Base-by-base conservation (phyloP, 305 asterid genomes). In the Stenogyne calaminthoides region DNA sequence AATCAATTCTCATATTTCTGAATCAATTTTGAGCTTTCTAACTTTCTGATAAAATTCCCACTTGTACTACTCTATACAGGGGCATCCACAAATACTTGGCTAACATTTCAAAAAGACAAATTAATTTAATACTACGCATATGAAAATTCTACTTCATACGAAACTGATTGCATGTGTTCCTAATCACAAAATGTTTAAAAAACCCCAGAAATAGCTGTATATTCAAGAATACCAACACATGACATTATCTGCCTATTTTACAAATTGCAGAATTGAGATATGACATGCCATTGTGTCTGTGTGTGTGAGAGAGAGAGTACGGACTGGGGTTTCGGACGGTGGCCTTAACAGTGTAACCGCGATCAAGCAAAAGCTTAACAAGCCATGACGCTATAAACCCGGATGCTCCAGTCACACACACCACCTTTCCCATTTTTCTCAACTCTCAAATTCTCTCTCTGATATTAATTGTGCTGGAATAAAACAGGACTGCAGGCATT, bases 341-440 rank as follows among this genome's bases (percentile, higher is more conserved):
- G 79, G 70, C 88, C 16, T 75, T 84, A 6, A 84, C 88, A 10
- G 82, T 75, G 78, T 84, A 84, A 36, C 88, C 85, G 20, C 80
- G 82, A 0, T 62, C 8, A 14, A 84, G 83, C 59, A 82, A 34
- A 57, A 84, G 75, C 83, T 81, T 81, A 9, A 84, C 83, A 9
- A 81, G 76, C 84, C 86, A 84, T 29, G 88, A 81, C 0, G 88
- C 88, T 37, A 84, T 76, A 70, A 71, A 84, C 1, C 88, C 86
- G 0, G 88, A 84, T 4, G 84, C 88, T 42, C 88, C 88, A 0
- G 88, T 84, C 2, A 84, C 86, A 22, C 86, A 84, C 11, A 84
- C 88, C 5, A 66, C 37, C 65, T 62, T 81, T 27, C 66, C 84
- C 78, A 70, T 58, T 36, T 9, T 54, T 25, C 70, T 16, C 58